These are phyloP conservation scores for Aspergillus neotritici DNA, from an alignment of 2,329 filamentous ascomycete genomes.

Conservation along the genomic window DNA sequence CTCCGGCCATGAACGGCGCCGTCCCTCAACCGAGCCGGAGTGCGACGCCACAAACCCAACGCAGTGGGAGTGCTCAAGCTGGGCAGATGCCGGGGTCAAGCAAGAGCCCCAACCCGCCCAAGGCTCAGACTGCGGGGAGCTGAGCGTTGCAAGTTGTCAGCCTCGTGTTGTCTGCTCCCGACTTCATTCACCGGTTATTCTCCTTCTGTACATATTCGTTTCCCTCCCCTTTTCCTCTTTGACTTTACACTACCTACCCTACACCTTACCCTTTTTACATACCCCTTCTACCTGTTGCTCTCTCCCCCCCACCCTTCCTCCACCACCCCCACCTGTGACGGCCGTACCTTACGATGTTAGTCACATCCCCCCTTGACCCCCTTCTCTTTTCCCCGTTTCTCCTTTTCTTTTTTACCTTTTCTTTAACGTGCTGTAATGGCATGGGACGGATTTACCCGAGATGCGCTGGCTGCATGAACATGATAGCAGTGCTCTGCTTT, in stretches of 20 bases:
- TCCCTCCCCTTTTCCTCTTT: constrained; percentile 3
- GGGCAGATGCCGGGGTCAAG: constrained; percentile 32
- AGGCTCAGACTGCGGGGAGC: constrained; percentile 37
- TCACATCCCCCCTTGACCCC: not conserved
- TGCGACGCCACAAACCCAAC: constrained; percentile 43
- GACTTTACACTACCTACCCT: constrained; percentile 2
- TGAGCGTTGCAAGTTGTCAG: constrained; percentile 12
- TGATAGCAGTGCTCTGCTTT: constrained; percentile 9
- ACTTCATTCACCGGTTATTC: constrained; percentile 6
- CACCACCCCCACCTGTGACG: not conserved
- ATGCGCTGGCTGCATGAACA: not conserved
- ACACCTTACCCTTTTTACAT: not conserved
- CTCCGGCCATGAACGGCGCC: constrained; percentile 42
- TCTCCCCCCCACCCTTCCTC: not conserved
- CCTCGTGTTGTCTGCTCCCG: not conserved
- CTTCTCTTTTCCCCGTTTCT: not conserved
- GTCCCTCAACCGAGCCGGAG: constrained; percentile 40
- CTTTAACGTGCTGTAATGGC: not conserved
- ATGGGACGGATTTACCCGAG: not conserved
- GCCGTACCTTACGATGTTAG: constrained; percentile 1
- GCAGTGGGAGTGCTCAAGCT: constrained; percentile 40
- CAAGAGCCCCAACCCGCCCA: constrained; percentile 40
- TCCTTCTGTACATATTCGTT: constrained; percentile 32
- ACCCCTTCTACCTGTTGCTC: constrained; percentile 1
- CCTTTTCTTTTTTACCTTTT: not conserved